Evolutionary conservation across 495 filamentous ascomycete genomes (phyloP).

Genomic region (Umbilicaria muhlenbergii): DNA sequence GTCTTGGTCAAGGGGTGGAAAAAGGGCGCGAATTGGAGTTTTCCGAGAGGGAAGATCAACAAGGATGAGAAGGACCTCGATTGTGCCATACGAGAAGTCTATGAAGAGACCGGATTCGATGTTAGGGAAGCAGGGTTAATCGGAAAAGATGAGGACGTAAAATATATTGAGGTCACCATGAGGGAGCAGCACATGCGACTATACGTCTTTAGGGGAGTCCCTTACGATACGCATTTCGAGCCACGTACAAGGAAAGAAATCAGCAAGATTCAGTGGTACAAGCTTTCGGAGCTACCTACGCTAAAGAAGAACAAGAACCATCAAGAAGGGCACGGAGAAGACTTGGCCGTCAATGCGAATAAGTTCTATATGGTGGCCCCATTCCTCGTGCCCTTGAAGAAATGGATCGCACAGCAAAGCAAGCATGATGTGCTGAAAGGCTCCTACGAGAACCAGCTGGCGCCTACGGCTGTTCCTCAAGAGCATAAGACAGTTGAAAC

Average conservation of each 20-base stretch:
- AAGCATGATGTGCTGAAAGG: conserved; percentile 37
- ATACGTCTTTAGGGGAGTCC: conserved; percentile 78
- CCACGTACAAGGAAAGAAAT: conserved; percentile 93
- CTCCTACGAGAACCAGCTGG: neutral
- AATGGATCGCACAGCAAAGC: conserved; percentile 78
- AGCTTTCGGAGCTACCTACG: conserved; percentile 70
- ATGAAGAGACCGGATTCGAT: conserved; percentile 90
- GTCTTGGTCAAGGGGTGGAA: conserved; percentile 96
- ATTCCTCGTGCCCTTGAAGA: conserved; percentile 71
- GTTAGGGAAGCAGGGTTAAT: conserved; percentile 57
- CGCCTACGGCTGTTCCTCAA: too few species aligned
- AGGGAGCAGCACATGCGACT: conserved; percentile 82
- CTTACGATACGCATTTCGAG: conserved; percentile 71
- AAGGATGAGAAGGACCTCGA: conserved; percentile 85
- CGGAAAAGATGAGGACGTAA: conserved; percentile 45
- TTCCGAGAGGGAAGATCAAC: conserved; percentile 93
- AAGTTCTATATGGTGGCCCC: conserved; percentile 98
- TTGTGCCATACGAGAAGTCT: conserved; percentile 85
- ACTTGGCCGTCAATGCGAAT: conserved; percentile 48
- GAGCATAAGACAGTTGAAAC: too few species aligned
- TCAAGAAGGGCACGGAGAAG: conserved; percentile 32
- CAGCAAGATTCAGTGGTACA: conserved; percentile 89
- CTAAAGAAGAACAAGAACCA: conserved; percentile 52
- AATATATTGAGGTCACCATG: conserved; percentile 76
- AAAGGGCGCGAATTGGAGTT: conserved; percentile 91